Base-by-base conservation (phyloP, 176 grass and related monocot genomes). In the Areca catechu region DNA sequence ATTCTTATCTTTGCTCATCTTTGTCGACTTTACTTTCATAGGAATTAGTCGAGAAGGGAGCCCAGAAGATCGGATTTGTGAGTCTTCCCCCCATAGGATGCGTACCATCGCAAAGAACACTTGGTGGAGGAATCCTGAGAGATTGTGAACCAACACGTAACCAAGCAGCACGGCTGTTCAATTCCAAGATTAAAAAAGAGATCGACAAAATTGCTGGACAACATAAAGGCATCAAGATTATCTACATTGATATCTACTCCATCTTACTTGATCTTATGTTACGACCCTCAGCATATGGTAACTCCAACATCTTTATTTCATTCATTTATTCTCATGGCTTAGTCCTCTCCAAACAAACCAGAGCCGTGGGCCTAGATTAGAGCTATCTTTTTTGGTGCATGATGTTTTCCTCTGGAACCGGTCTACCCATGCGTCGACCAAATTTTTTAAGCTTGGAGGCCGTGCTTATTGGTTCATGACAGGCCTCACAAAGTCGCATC, bases 11-110 rank as follows among this genome's bases (percentile, higher is more conserved):
- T n/a, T 29, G 53, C 19, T 4, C 37, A 9, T 53, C 54, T 68
- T 50, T 5, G 0, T 18, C 16, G n/a, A n/a, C n/a, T 29, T 50
- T 1, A 24, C 52, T n/a, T 54, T 1, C 56, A 17, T 54, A 91
- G 83, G 65, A 62, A 74, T 20, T 91, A 49, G 59, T 71, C 48
- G 47, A 62, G 5, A 58, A 74, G 59, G 88, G 88, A 16, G 88
- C 88, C 12, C 69, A 68, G 62, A 74, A 10, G 16, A 82, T 91
- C 20, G 83, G 70, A 24, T 82, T 86, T 19, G 82, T 83, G 2
- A 79, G 90, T 0, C 54, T 89, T 20, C 90, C 90, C 1, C 90
- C 90, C 1, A 74, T 95, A 14, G 90, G 90, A 1, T 95, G 90
- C 14, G 76, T 95, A 9, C 90, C 90, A 3, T 83, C 85, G 16